A percentile compares a stretch with the other conserved stretches of the same genome.
phyloP scores from a whole-genome alignment of 1,284 basidiomycete species.

The Apiotrichum gracile region DNA sequence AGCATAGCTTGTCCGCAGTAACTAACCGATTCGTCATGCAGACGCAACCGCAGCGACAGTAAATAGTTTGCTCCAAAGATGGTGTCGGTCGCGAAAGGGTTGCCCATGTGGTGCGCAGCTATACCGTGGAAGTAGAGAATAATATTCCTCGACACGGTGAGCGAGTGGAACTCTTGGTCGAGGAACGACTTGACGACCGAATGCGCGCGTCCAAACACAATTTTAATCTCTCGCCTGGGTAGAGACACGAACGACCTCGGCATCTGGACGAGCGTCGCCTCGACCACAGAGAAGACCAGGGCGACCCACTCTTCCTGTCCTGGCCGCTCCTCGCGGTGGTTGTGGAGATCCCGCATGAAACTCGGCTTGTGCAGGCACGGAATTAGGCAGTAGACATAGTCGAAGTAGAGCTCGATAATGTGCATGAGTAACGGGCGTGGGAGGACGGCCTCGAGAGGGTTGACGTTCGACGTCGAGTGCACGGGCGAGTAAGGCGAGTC shows the following conservation, averaged over 20 bases:
- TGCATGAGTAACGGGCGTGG: constrained; percentile 31
- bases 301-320: constrained; percentile 63
- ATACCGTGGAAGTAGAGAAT: constrained; percentile 21
- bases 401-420: constrained; percentile 77
- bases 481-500: constrained; percentile 1
- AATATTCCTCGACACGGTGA: constrained; percentile 18
- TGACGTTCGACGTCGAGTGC: constrained; percentile 4
- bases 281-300: constrained; percentile 74
- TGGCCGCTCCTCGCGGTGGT: constrained; percentile 72
- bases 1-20: not conserved
- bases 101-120: constrained; percentile 6
- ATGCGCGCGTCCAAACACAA: constrained; percentile 22
- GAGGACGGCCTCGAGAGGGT: constrained; percentile 39
- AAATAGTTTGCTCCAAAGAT: constrained; percentile 11
- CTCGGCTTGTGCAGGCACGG: constrained; percentile 58
- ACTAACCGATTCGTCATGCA: constrained; percentile 62
- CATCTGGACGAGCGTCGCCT: constrained; percentile 63
- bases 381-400: constrained; percentile 77
- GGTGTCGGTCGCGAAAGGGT: not conserved
- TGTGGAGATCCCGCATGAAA: constrained; percentile 74
- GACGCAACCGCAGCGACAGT: constrained; percentile 53
- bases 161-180: constrained; percentile 13
- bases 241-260: constrained; percentile 33
- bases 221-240: constrained; percentile 30
- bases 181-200: constrained; percentile 11